Base-by-base conservation (phyloP, 768 basidiomycete genomes). In the Suillus hirtellus region DNA sequence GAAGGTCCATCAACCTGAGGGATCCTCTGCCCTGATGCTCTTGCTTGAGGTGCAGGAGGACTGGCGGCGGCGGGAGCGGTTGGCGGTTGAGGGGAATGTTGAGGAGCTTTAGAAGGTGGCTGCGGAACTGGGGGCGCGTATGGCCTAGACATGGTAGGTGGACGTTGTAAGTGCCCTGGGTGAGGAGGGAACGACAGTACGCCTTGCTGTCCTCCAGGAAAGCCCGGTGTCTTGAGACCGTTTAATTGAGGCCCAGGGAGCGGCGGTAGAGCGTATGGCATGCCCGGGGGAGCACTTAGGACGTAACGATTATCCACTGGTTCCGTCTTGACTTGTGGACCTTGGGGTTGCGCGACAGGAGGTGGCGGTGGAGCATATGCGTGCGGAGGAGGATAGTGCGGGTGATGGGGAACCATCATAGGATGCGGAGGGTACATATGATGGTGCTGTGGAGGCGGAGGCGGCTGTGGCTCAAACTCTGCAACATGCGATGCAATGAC, bases 401-500 rank as follows among this genome's bases (percentile, higher is more conserved):
- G 80, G 70, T 85, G 81, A 59, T 78, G 79, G 59, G 70, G 74
- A 75, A 83, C 80, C 83, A 85, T 83, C 74, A 88, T 84, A 21
- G 85, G 81, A 73, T 87, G 89, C 12, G 84, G 82, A 8, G 83
- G 84, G 67, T 85, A 86, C 54, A 81, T 77, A 63, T 84, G 81
- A 50, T 84, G 83, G 50, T 80, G 83, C 64, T 70, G 78, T 37
- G 77, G 75, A 1, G 79, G 77, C 35, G 82, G 83, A 50, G 80
- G 82, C 4, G 82, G 75, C 40, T 76, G 78, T 19, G 85, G 78
- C 73, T 93, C 92, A 74, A 97, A 99, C 68, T 98, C 94, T 59
- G 97, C 97, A 24, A 97, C 96, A 70, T 91, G 89, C 2, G 94
- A 96, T n/a, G 89, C 89, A 44, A 97, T 85, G 56, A 99, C 89